A percentile compares a stretch with the other conserved stretches of the same genome.
Conservation (phyloP, 495 filamentous ascomycete species). For the Penicillium paxilli region DNA sequence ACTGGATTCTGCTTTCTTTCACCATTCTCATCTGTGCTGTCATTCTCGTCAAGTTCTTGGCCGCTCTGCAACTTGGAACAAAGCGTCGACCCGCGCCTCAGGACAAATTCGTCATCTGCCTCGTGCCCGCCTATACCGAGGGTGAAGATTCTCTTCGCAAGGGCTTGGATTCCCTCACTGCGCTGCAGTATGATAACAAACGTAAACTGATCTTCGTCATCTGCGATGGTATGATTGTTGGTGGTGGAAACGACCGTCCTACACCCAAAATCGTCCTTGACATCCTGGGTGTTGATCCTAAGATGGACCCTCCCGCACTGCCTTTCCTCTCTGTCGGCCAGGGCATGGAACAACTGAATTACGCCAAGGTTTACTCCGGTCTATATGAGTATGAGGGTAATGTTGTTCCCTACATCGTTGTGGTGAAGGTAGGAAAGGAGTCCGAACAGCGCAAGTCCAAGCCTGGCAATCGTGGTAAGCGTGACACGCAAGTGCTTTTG, state of each 20-base stretch:
- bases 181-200: slow-evolving; percentile 96
- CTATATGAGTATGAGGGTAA: slow-evolving; percentile 97
- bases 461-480: slow-evolving; percentile 96
- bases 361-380: slow-evolving; percentile 97
- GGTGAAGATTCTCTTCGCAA: slow-evolving; percentile 92
- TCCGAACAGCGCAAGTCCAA: slow-evolving; percentile 90
- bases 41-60: slow-evolving; percentile 94
- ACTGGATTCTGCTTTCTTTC: slow-evolving; percentile 86
- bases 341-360: slow-evolving; percentile 92
- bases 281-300: slow-evolving; percentile 95
- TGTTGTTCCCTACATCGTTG: slow-evolving; percentile 92
- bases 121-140: slow-evolving; percentile 97
- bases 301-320: slow-evolving; percentile 90
- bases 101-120: slow-evolving; percentile 98
- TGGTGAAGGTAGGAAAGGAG: slow-evolving; percentile 97
- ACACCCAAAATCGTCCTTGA: slow-evolving; percentile 97
- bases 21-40: slow-evolving; percentile 78
- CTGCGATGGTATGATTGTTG: slow-evolving; percentile 97
- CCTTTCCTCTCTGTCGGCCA: slow-evolving; percentile 89
- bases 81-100: slow-evolving; percentile 93
- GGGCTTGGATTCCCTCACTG: slow-evolving; percentile 90
- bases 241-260: slow-evolving; percentile 92
- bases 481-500: slow-evolving; percentile 87
- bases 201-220: slow-evolving; percentile 92
- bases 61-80: slow-evolving; percentile 87